Evolutionary conservation across 768 basidiomycete species (phyloP).

Genomic region (Leccinum aurantiacum): DNA sequence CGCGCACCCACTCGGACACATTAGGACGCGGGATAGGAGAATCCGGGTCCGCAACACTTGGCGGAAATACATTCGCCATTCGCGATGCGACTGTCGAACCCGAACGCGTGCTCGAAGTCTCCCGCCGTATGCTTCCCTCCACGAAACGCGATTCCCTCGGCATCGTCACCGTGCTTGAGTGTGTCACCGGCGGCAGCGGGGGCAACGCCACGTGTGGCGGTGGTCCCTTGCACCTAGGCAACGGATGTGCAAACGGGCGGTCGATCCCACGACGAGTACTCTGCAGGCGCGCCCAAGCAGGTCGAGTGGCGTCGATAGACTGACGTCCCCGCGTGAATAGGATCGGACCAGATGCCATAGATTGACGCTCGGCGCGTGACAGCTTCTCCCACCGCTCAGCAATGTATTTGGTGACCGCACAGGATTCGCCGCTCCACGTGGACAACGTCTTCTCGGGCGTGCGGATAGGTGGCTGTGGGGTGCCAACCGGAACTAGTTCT

Average conservation of each 20-base stretch:
- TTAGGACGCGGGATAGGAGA: slow-evolving; percentile 54
- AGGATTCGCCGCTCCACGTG: slow-evolving; percentile 16
- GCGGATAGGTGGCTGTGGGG: slow-evolving; percentile 7
- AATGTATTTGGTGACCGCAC: slow-evolving; percentile 30
- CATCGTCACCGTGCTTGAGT: slow-evolving; percentile 16
- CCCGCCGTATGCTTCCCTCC: slow-evolving; percentile 28
- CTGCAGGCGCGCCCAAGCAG: slow-evolving; percentile 50
- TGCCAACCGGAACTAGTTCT: neutral
- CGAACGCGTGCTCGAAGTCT: slow-evolving; percentile 25
- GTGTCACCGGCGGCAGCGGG: slow-evolving; percentile 31
- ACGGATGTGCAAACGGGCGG: slow-evolving; percentile 44
- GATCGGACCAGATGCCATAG: slow-evolving; percentile 15
- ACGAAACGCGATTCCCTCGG: slow-evolving; percentile 36
- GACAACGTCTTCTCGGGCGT: slow-evolving; percentile 10
- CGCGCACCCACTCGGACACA: slow-evolving; percentile 53
- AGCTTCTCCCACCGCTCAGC: slow-evolving; percentile 32
- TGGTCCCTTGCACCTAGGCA: slow-evolving; percentile 20
- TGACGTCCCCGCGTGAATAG: slow-evolving; percentile 18
- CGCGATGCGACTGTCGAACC: slow-evolving; percentile 16
- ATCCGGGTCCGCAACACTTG: slow-evolving; percentile 46
- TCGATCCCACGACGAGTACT: slow-evolving; percentile 55
- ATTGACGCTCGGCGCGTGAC: slow-evolving; percentile 24
- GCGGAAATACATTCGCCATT: slow-evolving; percentile 38
- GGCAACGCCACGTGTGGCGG: slow-evolving; percentile 5
- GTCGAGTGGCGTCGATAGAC: slow-evolving; percentile 33